Evolutionary conservation across 768 basidiomycete species (phyloP).

Genomic region (Pseudohyphozyma bogoriensis): DNA sequence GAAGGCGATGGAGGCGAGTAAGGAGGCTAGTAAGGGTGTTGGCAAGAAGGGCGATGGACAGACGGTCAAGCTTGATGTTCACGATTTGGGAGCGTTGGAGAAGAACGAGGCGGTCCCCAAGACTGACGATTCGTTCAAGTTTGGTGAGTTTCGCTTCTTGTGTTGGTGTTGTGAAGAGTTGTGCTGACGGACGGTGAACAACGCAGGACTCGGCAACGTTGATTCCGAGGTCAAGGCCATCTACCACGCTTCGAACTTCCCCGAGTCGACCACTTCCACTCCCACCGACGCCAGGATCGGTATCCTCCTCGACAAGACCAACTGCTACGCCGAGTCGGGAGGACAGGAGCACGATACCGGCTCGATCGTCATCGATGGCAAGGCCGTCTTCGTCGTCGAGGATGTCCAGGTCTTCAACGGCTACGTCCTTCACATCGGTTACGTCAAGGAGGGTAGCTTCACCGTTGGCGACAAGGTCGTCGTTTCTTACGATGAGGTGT

Average conservation of each 20-base stretch:
- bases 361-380: constrained; percentile 81
- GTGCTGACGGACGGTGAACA: neutral
- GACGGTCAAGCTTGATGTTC: constrained; percentile 82
- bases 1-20: constrained; percentile 72
- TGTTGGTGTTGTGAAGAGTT: neutral
- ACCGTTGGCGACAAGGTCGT: constrained; percentile 70
- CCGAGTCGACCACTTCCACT: constrained; percentile 39
- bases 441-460: constrained; percentile 76
- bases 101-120: constrained; percentile 66
- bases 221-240: constrained; percentile 68
- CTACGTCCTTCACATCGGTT: constrained; percentile 87
- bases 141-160: constrained; percentile 48
- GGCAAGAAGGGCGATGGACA: constrained; percentile 58
- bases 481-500: constrained; percentile 83
- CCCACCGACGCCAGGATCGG: constrained; percentile 53
- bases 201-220: constrained; percentile 63
- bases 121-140: constrained; percentile 87
- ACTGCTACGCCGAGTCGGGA: constrained; percentile 94
- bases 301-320: constrained; percentile 77
- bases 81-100: constrained; percentile 80
- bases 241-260: constrained; percentile 69
- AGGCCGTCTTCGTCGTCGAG: constrained; percentile 82
- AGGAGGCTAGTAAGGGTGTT: constrained; percentile 80
- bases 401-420: constrained; percentile 92
- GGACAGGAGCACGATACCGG: constrained; percentile 97